Evolutionary conservation across 768 basidiomycete genomes (phyloP).

Genomic region (Leucogyrophana mollusca): DNA sequence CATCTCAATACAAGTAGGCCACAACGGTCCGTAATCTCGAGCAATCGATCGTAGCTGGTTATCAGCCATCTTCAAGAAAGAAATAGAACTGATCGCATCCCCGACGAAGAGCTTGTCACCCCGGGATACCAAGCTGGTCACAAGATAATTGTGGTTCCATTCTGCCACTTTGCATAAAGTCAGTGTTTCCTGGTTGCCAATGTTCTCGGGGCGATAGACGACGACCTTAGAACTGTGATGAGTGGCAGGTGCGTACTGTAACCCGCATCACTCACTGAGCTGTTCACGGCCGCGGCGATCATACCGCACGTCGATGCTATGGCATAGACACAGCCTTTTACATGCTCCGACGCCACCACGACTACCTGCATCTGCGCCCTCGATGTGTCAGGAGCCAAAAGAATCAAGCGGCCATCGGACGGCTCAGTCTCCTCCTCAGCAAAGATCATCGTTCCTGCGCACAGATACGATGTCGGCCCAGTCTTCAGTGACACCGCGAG

Average conservation of each 20-base stretch:
- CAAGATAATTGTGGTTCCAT: constrained; percentile 85
- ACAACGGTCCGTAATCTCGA: constrained; percentile 73
- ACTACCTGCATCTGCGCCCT: constrained; percentile 18
- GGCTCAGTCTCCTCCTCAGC: constrained; percentile 47
- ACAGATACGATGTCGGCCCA: constrained; percentile 41
- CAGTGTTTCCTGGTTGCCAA: constrained; percentile 30
- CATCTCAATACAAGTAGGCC: constrained; percentile 67
- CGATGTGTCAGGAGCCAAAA: constrained; percentile 43
- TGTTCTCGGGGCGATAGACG: constrained; percentile 40
- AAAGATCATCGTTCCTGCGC: constrained; percentile 47
- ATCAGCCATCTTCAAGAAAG: constrained; percentile 54
- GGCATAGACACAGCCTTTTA: constrained; percentile 70
- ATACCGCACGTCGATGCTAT: constrained; percentile 47
- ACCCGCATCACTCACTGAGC: constrained; percentile 52
- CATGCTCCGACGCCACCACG: constrained; percentile 42
- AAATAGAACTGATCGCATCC: constrained; percentile 79
- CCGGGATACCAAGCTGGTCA: constrained; percentile 61
- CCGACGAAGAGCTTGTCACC: constrained; percentile 63
- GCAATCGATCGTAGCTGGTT: constrained; percentile 53
- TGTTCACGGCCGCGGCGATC: constrained; percentile 72
- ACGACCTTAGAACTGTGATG: constrained; percentile 39
- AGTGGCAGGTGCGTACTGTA: neutral
- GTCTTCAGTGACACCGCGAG: constrained; percentile 26
- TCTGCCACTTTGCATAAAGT: constrained; percentile 44
- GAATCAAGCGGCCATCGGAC: constrained; percentile 56